Base-by-base conservation (phyloP, 192 early-diverging fungal species). In the Coemansia furcata region DNA sequence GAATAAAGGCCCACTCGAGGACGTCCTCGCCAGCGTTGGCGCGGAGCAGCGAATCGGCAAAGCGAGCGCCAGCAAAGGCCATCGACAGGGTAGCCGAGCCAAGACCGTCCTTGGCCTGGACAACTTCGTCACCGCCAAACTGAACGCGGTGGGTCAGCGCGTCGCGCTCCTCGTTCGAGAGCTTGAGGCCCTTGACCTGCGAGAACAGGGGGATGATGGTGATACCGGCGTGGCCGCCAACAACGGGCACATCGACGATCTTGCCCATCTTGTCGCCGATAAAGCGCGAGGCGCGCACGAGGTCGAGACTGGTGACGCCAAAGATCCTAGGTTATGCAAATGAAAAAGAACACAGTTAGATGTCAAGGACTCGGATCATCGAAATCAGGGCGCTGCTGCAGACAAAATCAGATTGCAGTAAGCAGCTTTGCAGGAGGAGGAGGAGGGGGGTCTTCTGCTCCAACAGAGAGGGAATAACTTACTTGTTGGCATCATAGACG, bases 121-220 rank as follows among this genome's bases (percentile, higher is more conserved):
- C 98, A 63, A 99, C 98, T 79, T 99, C 98, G 74, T 99, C 98
- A 69, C 98, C 98, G 76, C 96, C 98, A 74, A 91, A 99, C 86
- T 99, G 98, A 69, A 99, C 96, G 60, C 98, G 93, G 86, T 99
- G 69, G 66, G 96, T 98, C 64, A 99, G 85, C 19, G 86, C 86
- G 62, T 95, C 93, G 68, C 93, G 85, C 86, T 98, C 89, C 67
- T 94, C 94, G 72, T 93, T 81, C 74, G 88, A 84, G 70, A 95
- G 93, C 50, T 80, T 69, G 12, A 91, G 77, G 66, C 78, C 66
- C 62, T 85, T 78, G 38, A 84, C 79, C 87, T 95, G 90, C 71
- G 90, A 93, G 75, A 99, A 91, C 39, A 99, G 82, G 32, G 98
- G 98, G 50, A 98, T 87, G 73, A 99, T 99, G 80, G 98, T 98